These are phyloP conservation scores for Oryza punctata DNA, from an alignment of 176 grass and related monocot species.

Conservation along the genomic window DNA sequence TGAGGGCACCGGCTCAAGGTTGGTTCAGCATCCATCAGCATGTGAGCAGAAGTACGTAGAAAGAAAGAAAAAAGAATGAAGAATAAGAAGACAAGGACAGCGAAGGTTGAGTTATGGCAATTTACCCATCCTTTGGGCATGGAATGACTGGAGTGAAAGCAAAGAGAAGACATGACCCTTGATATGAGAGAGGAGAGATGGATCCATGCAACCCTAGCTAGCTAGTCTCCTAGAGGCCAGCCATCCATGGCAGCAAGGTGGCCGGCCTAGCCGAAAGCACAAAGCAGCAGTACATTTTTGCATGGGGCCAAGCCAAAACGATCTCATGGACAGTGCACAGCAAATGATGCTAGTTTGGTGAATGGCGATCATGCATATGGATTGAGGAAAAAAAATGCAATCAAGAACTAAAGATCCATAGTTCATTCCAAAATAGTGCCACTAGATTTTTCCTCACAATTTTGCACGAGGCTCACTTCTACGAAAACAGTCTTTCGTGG, in stretches of 20 bases:
- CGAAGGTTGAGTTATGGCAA: neutral
- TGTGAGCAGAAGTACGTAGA: neutral
- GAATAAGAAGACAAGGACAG: neutral
- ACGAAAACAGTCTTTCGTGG: too few species aligned
- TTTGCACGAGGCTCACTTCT: neutral
- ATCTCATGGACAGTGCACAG: neutral
- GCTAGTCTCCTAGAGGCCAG: conserved; percentile 14
- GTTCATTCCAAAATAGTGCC: neutral
- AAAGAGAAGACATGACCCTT: conserved; percentile 42
- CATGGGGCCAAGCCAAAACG: neutral
- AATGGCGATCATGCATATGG: neutral
- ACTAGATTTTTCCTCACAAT: neutral
- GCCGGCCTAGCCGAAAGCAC: neutral
- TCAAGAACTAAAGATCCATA: neutral
- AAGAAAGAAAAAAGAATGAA: neutral
- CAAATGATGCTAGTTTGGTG: conserved; percentile 13
- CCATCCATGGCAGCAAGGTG: conserved; percentile 18
- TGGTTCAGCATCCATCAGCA: neutral
- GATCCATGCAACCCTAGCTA: conserved; percentile 22
- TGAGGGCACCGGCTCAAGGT: neutral
- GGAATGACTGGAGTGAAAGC: conserved; percentile 39
- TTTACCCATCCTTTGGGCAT: conserved; percentile 18
- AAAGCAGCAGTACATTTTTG: conserved; percentile 17
- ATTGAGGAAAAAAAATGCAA: neutral
- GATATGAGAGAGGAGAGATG: conserved; percentile 5